phyloP scores from a whole-genome alignment of 2,329 filamentous ascomycete species.

The Colletotrichum destructivum region DNA sequence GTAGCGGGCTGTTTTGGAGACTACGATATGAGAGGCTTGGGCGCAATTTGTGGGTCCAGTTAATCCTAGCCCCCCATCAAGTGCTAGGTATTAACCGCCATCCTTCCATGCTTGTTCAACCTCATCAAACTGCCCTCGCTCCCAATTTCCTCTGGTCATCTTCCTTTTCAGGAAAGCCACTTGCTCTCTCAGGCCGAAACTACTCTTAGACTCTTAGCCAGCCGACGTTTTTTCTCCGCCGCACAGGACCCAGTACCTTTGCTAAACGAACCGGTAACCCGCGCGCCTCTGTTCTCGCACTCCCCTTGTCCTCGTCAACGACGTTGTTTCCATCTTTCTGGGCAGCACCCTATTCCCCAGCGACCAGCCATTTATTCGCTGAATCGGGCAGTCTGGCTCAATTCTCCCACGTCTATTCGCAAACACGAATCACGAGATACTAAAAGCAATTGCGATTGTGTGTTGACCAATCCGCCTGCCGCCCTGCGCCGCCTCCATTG shows the following conservation, averaged over 20 bases:
- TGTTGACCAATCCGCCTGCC: background rate
- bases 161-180: slow-evolving; percentile 11
- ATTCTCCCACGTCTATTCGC: background rate
- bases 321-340: background rate
- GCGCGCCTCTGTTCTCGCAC: background rate
- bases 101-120: slow-evolving; percentile 1
- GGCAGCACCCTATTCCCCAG: background rate
- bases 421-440: background rate
- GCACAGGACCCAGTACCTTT: background rate
- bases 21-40: background rate
- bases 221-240: background rate
- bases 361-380: background rate
- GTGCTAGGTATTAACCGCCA: slow-evolving; percentile 9
- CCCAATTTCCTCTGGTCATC: slow-evolving; percentile 25
- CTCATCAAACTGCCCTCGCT: slow-evolving; percentile 29
- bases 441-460: background rate
- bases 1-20: background rate
- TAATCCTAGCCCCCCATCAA: background rate
- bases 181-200: background rate
- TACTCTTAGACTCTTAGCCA: background rate
- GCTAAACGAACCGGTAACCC: background rate
- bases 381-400: background rate
- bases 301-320: background rate
- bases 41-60: background rate
- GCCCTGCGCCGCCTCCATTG: background rate